Conservation (phyloP, 73 alveolate species). For the Tetrahymena thermophila region DNA sequence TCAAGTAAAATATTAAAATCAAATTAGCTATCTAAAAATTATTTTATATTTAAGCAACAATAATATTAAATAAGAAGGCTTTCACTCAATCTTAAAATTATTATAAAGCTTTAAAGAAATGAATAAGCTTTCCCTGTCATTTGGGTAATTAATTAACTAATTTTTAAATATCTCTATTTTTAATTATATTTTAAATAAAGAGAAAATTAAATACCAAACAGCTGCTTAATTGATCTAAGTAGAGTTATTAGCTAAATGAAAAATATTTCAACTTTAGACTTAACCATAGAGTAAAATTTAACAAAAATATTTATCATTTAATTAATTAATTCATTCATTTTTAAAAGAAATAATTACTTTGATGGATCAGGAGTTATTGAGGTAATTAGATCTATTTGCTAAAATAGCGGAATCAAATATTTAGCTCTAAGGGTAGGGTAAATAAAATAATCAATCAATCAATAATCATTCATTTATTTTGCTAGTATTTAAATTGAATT, state of each 20-base stretch:
- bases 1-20: not conserved
- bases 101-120: not conserved
- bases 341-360: not conserved
- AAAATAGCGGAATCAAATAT: not conserved
- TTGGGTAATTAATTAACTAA: not conserved
- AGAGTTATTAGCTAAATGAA: too few relatives aligned
- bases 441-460: not conserved
- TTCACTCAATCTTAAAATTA: not conserved
- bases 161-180: too few relatives aligned
- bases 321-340: too few relatives aligned
- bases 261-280: not conserved
- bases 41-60: not conserved
- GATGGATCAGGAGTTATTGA: not conserved
- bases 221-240: not conserved
- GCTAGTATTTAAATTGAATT: not conserved
- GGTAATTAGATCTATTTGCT: not conserved
- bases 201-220: not conserved
- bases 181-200: not conserved
- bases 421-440: not conserved
- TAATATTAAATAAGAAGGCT: not conserved
- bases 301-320: not conserved
- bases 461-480: too few relatives aligned
- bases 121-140: not conserved
- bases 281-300: not conserved
- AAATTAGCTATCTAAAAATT: not conserved